phyloP scores from a whole-genome alignment of 2,329 filamentous ascomycete species.

The Sarocladiaceae sp. region DNA sequence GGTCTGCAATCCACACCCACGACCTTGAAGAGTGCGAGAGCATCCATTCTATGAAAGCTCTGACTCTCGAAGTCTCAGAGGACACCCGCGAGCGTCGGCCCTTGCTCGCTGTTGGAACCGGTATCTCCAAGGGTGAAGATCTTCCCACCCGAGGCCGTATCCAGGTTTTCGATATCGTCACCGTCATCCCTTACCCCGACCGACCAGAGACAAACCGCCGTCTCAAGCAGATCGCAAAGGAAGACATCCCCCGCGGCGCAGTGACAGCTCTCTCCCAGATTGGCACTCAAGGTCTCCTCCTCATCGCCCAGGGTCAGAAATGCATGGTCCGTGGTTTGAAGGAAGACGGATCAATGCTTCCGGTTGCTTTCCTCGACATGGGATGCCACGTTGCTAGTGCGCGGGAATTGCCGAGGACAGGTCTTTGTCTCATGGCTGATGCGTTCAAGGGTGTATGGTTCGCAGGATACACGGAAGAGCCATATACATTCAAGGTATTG shows the following conservation, averaged over 20 bases:
- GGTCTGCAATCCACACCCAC: conserved; percentile 73
- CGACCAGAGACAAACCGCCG: conserved; percentile 80
- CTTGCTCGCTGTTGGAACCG: conserved; percentile 80
- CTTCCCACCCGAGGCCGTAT: conserved; percentile 79
- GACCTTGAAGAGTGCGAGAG: conserved; percentile 71
- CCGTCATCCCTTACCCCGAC: conserved; percentile 84
- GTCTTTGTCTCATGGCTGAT: conserved; percentile 83
- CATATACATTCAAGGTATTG: conserved; percentile 90
- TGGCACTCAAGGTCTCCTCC: conserved; percentile 81
- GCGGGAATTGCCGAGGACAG: conserved; percentile 77
- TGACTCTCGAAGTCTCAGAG: conserved; percentile 88
- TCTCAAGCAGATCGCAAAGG: conserved; percentile 80
- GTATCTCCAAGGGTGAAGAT: conserved; percentile 84
- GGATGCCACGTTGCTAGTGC: conserved; percentile 87
- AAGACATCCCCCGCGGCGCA: conserved; percentile 87
- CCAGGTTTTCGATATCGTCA: conserved; percentile 87
- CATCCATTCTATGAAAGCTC: conserved; percentile 74
- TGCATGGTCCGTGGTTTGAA: conserved; percentile 95
- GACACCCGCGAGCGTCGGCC: conserved; percentile 81
- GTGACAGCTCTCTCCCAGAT: conserved; percentile 84
- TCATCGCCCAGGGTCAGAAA: conserved; percentile 92
- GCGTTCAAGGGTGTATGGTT: conserved; percentile 95
- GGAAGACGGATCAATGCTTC: conserved; percentile 87
- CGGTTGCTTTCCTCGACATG: conserved; percentile 97
- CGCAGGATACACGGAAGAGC: conserved; percentile 92